phyloP scores from a whole-genome alignment of 164 flowering plant genomes.

The Echeveria elegans region DNA sequence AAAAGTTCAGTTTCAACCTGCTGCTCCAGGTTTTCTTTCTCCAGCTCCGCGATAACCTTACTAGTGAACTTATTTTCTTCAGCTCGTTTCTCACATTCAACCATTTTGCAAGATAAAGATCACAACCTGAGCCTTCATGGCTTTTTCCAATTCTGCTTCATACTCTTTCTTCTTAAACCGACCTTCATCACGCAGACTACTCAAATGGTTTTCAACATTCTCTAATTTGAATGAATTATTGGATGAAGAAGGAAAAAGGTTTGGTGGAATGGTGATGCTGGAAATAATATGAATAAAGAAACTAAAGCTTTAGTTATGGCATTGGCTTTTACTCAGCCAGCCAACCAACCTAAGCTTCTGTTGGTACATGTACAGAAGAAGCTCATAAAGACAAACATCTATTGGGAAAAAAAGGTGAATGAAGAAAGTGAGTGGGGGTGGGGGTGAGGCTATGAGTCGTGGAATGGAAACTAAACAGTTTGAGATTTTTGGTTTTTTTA shows the following conservation, averaged over 20 bases:
- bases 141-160: slow-evolving; percentile 51
- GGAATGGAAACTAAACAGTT: background rate
- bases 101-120: slow-evolving; percentile 53
- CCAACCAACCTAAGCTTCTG: background rate
- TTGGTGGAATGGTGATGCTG: no score
- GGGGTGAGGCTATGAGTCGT: no score
- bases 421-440: background rate
- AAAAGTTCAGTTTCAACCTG: slow-evolving; percentile 55
- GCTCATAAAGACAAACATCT: background rate
- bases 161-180: slow-evolving; percentile 38
- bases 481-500: background rate
- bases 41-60: slow-evolving; percentile 50
- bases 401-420: background rate
- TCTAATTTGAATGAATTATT: slow-evolving; percentile 17
- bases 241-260: background rate
- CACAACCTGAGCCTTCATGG: slow-evolving; percentile 66
- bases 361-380: slow-evolving; percentile 1
- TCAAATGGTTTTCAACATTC: slow-evolving; percentile 41
- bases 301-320: slow-evolving; percentile 3
- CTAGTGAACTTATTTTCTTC: slow-evolving; percentile 50
- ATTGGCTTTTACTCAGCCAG: no score
- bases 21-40: slow-evolving; percentile 56
- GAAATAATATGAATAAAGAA: background rate
- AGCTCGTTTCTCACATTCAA: slow-evolving; percentile 59
- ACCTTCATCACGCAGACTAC: slow-evolving; percentile 46